Base-by-base conservation (phyloP, 371 early-diverging fungal species). In the Blakeslea trispora region DNA sequence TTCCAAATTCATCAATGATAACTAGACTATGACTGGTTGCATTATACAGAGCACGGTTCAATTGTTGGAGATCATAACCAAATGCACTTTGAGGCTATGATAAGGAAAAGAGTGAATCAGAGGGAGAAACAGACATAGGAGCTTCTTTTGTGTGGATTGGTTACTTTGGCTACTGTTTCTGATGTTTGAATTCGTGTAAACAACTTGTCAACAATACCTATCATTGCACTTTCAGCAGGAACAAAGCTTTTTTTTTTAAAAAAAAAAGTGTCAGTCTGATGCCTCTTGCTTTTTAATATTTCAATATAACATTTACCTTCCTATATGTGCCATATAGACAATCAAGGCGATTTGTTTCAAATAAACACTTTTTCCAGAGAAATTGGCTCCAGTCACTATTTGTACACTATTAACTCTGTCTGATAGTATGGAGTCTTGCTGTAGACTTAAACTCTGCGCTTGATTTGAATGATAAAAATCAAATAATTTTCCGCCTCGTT, bases 181-280 rank as follows among this genome's bases (percentile, higher is more conserved):
- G 70, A 63, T 5, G 85, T 82, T 43, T 82, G 82, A 17, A 81
- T 55, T 51, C 99, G 82, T 13, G 96, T 84, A 64, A 92, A 92
- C n/a, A 99, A 81, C 47, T 83, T 83, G 63, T 99, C 96, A 0
- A 93, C 90, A 0, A 99, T 72, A 0, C 96, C 95, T 47, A 99
- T 73, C 4, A 59, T 61, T 0, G 96, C 96, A 15, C 71, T 56
- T 6, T 79, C 72, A 0, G 96, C 97, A 8, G 99, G 97, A 4
- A 99, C 95, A 78, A 89, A 98, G 58, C 86, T 79, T 71, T 1
- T 92, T 32, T 2, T 21, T 55, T 37, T n/a, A 28, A 15, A 13
- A 13, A 17, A 5, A 8, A 4, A n/a, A n/a, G n/a, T n/a, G n/a
- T n/a, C 35, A 15, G 28, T 11, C 32, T 45, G n/a, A n/a, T n/a